Percentiles rank a stretch among this genome's conserved stretches.
These are phyloP conservation scores for Neonectria neomacrospora DNA, from an alignment of 2,329 filamentous ascomycete genomes.

Conservation along the genomic window DNA sequence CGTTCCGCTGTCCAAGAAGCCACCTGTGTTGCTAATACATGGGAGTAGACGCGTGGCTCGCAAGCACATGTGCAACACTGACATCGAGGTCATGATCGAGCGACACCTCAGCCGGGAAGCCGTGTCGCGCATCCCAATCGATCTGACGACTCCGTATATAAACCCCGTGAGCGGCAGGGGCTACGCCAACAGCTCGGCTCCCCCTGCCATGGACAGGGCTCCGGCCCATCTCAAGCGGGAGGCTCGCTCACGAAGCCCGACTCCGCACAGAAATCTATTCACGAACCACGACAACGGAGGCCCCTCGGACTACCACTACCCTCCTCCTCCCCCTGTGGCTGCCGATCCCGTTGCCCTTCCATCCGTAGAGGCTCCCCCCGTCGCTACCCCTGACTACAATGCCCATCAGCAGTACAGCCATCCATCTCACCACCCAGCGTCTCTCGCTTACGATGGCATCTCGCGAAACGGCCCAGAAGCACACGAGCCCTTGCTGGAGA, in stretches of 20 bases:
- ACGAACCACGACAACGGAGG: neutral
- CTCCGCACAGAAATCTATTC: neutral
- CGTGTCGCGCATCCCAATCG: neutral
- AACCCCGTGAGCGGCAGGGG: neutral
- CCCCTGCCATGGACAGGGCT: neutral
- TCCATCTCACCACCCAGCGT: neutral
- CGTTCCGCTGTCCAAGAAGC: neutral
- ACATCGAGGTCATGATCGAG: constrained; percentile 29
- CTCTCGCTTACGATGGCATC: neutral
- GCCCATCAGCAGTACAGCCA: neutral
- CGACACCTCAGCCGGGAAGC: constrained; percentile 37
- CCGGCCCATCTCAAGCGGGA: neutral
- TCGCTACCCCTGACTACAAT: neutral
- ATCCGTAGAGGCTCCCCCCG: neutral
- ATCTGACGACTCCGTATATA: neutral
- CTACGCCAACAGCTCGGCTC: neutral
- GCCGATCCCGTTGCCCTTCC: neutral
- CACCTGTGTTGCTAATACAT: neutral
- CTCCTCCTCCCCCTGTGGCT: neutral
- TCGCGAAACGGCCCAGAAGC: neutral
- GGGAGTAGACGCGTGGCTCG: constrained; percentile 18
- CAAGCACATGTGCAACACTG: constrained; percentile 29
- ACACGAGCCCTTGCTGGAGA: neutral
- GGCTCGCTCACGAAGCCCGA: neutral
- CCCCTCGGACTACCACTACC: neutral